Base-by-base conservation (phyloP, 495 filamentous ascomycete genomes). In the Daldinia childiae region DNA sequence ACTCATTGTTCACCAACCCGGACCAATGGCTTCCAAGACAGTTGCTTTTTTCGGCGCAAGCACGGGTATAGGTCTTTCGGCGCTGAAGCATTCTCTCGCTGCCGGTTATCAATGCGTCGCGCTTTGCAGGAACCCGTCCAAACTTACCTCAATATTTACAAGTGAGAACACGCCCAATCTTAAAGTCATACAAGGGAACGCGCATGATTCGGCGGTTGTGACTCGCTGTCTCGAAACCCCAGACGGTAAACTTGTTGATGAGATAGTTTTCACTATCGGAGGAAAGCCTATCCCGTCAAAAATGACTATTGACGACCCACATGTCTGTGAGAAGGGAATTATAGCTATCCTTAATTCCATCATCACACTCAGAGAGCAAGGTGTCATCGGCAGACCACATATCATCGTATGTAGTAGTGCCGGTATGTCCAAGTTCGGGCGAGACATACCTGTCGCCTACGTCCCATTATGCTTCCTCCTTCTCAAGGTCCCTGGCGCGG, bases 71-170 rank as follows among this genome's bases (percentile, higher is more conserved):
- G 82, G 78, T 43, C 72, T 80, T 51, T 64, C 80, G 0, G 82
- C 83, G 45, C 83, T 90, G 27, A 81, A 80, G 8, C 79, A 79
- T 43, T 75, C 83, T 8, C 83, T 91, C 48, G 78, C 82, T 11
- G 81, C 82, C 2, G 84, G 85, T 51, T 83, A 88, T 64, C 75
- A 77, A 39, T 85, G 82, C 75, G 75, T 82, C 57, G 83, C 88
- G 19, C 83, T 90, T 6, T 89, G 82, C 66, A 89, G 91, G 26
- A 87, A 82, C 3, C 89, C 91, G 4, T 68, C 83, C 51, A 92
- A 90, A 75, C 89, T 93, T 64, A 78, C 75, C 62, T 75, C 74
- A 26, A 67, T 84, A 26, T 69, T 87, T 51, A 74, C 79, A 19
- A 62, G 74, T 19, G 30, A 72, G 65, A 55, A 70, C 48, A 27